phyloP scores from a whole-genome alignment of 2,329 filamentous ascomycete species.

The Apiospora phragmitis region DNA sequence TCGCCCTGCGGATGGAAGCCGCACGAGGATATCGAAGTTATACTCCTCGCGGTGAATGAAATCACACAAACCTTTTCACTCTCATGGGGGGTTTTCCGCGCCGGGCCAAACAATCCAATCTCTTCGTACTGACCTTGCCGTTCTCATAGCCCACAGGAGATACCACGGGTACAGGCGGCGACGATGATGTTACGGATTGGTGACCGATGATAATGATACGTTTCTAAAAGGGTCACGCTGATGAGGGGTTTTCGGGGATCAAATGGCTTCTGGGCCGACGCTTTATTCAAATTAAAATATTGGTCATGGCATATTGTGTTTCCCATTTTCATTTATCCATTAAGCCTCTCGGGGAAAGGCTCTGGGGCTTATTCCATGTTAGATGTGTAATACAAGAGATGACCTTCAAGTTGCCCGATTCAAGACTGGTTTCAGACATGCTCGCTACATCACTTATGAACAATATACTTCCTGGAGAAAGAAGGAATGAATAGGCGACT shows the following conservation, averaged over 20 bases:
- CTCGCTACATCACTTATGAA: background rate
- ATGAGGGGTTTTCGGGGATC: background rate
- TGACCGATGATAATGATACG: background rate
- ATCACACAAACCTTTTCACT: background rate
- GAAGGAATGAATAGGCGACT: background rate
- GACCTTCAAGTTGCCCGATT: background rate
- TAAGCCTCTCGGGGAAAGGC: background rate
- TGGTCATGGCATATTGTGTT: background rate
- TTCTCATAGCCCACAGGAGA: background rate
- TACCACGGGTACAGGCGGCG: background rate
- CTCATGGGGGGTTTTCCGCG: too few relatives aligned
- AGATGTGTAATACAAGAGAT: background rate
- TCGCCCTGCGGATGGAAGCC: slow-evolving; percentile 2
- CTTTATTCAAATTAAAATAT: background rate
- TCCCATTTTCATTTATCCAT: background rate
- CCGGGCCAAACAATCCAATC: background rate
- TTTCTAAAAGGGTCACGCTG: background rate
- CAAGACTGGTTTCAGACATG: background rate
- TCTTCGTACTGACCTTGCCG: background rate
- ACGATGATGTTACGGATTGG: background rate
- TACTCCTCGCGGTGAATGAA: background rate
- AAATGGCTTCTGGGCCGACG: background rate
- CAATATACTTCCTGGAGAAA: background rate
- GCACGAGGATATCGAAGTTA: slow-evolving; percentile 1
- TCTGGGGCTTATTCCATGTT: background rate